Evolutionary conservation across 768 basidiomycete genomes (phyloP).

Genomic region (Tephrocybe sp.): DNA sequence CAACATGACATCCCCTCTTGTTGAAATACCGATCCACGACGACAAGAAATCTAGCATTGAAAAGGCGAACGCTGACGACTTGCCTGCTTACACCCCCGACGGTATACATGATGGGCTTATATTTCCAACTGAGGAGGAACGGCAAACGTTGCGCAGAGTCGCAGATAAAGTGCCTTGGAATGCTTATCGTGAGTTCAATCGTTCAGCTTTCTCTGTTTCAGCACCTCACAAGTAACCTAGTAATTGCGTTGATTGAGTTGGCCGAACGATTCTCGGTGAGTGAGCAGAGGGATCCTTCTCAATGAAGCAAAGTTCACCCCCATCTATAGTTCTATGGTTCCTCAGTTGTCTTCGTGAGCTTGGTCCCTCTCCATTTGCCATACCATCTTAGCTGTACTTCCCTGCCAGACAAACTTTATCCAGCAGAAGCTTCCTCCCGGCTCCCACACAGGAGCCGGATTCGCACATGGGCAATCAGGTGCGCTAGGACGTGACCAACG

Average conservation of each 20-base stretch:
- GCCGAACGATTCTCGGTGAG: slow-evolving; percentile 73
- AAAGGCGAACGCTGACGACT: slow-evolving; percentile 1
- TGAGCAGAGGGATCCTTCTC: neutral
- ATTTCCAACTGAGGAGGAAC: slow-evolving; percentile 65
- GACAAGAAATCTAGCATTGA: slow-evolving; percentile 44
- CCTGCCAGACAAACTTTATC: slow-evolving; percentile 64
- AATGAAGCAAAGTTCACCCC: neutral
- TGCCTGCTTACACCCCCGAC: slow-evolving; percentile 15
- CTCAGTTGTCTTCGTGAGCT: slow-evolving; percentile 47
- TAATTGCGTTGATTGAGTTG: slow-evolving; percentile 65
- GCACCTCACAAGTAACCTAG: slow-evolving; percentile 25
- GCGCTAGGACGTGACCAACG: slow-evolving; percentile 68
- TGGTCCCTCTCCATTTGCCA: neutral
- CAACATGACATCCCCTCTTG: too few species aligned
- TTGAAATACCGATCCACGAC: too few species aligned
- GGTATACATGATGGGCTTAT: slow-evolving; percentile 50
- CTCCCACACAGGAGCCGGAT: slow-evolving; percentile 64
- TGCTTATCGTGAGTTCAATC: slow-evolving; percentile 44
- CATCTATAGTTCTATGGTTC: slow-evolving; percentile 40
- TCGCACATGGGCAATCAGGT: slow-evolving; percentile 54
- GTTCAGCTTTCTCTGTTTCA: neutral
- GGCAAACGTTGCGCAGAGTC: slow-evolving; percentile 54
- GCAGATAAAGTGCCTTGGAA: slow-evolving; percentile 58
- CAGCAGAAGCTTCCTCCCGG: slow-evolving; percentile 66
- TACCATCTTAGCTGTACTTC: neutral